Base-by-base conservation (phyloP, 2,329 filamentous ascomycete species). In the Incumbomyces lentus region DNA sequence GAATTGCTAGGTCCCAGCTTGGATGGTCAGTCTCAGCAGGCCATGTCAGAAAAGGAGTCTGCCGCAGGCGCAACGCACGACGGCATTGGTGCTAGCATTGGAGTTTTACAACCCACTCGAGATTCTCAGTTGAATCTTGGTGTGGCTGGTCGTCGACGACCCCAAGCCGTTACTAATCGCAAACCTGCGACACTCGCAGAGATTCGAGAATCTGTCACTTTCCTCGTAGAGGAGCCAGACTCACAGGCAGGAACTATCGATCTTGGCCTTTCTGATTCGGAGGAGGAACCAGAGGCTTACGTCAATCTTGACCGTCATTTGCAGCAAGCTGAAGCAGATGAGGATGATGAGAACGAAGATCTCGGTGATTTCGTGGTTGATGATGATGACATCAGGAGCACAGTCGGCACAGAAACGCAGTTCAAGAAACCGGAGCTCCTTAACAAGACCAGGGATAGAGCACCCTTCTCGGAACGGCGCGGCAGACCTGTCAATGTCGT, bases 151-250 rank as follows among this genome's bases (percentile, higher is more conserved):
- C 63, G 76, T 41, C 79, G 83, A 42, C 78, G 83, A 36, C 81
- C 78, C 14, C 74, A 70, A 43, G 78, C 76, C 62, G 87, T 80
- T 55, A 84, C 86, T 0, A 72, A 70, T 44, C 78, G 76, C 63
- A 87, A 81, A 57, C 86, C 88, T 0, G 73, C 82, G 4, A 84
- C 81, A 14, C 69, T 94, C 8, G 79, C 81, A 22, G 86, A 95
- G 59, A 84, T 95, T 52, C 81, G 87, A 47, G 79, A 90, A 61
- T 86, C 85, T 0, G 70, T 95, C 6, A 93, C 86, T 3, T 85
- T 83, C 62, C 74, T 95, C 8, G 80, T 95, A 13, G 88, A 94
- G 43, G 75, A 77, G 33, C 71, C 71, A 14, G 60, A 69, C 6
- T 54, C 55, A 6, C 56, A 53, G 40, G 42, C 53, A 39, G 44